Evolutionary conservation across 2,329 filamentous ascomycete species (phyloP).

Genomic region (Elsinoe fawcettii): DNA sequence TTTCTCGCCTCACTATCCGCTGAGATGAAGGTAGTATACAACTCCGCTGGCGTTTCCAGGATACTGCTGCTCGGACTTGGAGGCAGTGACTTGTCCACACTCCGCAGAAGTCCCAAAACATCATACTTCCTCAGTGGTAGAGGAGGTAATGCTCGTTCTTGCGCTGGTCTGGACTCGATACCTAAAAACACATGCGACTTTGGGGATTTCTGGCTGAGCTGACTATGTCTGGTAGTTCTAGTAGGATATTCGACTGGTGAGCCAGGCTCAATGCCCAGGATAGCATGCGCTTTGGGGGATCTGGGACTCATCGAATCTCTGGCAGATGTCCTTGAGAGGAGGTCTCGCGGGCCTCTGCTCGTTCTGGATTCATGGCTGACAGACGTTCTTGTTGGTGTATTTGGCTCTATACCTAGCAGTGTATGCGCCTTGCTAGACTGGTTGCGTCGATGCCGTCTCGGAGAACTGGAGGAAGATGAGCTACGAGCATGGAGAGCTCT

Average conservation of each 20-base stretch:
- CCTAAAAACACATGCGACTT: neutral
- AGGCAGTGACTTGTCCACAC: slow-evolving; percentile 6
- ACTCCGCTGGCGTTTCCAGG: slow-evolving; percentile 5
- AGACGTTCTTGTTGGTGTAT: neutral
- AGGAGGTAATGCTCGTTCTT: neutral
- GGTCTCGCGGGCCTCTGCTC: neutral
- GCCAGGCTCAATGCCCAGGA: neutral
- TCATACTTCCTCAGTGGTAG: slow-evolving; percentile 1
- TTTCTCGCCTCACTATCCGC: neutral
- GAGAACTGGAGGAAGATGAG: neutral
- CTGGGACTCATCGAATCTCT: neutral
- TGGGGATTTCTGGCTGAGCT: neutral
- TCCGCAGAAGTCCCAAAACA: neutral
- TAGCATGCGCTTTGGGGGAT: neutral
- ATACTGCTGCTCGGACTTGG: neutral
- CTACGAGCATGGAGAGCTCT: neutral
- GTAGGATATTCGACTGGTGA: neutral
- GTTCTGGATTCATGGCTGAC: neutral
- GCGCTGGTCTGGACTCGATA: neutral
- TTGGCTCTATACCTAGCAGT: neutral
- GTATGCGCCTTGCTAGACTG: neutral
- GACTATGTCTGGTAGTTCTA: neutral
- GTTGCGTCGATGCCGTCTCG: neutral
- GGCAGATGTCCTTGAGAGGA: neutral
- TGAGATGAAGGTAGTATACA: neutral